phyloP scores from a whole-genome alignment of 805 yeast species.

The Grigorovia jiainica region DNA sequence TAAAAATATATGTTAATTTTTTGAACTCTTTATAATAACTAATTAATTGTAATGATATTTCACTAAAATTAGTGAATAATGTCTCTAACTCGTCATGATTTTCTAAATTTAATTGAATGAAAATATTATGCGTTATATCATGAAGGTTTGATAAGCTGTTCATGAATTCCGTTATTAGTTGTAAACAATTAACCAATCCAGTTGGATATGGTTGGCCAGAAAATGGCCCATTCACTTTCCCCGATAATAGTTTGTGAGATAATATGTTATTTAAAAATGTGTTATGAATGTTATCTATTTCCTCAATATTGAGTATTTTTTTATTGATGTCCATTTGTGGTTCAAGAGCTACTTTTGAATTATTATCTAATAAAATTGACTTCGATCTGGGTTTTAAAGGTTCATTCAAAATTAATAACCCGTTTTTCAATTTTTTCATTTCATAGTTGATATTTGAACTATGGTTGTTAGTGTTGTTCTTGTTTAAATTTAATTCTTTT shows the following conservation, averaged over 20 bases:
- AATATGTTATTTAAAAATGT: slow-evolving; percentile 23
- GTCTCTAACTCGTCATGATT: slow-evolving; percentile 16
- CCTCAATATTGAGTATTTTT: slow-evolving; percentile 35
- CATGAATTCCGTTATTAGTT: slow-evolving; percentile 32
- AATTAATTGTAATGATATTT: slow-evolving; percentile 34
- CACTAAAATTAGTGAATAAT: slow-evolving; percentile 26
- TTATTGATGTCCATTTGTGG: neutral
- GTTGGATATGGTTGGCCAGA: slow-evolving; percentile 35
- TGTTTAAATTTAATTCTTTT: slow-evolving; percentile 29
- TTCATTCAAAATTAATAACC: slow-evolving; percentile 20
- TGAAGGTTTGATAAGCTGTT: slow-evolving; percentile 31
- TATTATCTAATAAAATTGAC: neutral
- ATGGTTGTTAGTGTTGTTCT: slow-evolving; percentile 29
- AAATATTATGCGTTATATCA: slow-evolving; percentile 27
- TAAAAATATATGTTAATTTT: slow-evolving; percentile 33
- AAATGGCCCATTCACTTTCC: slow-evolving; percentile 23
- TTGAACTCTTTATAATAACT: slow-evolving; percentile 37
- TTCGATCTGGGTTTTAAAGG: slow-evolving; percentile 24
- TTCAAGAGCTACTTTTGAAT: slow-evolving; percentile 1
- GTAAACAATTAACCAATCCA: slow-evolving; percentile 33
- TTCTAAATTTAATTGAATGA: slow-evolving; percentile 24
- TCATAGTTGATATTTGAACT: slow-evolving; percentile 19
- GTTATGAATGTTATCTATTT: slow-evolving; percentile 33
- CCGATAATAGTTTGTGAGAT: slow-evolving; percentile 17
- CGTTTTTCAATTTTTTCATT: slow-evolving; percentile 13